A percentile compares a stretch with the other conserved stretches of the same genome.
These are phyloP conservation scores for Punica granatum DNA, from an alignment of 345 rosid genomes.

Conservation along the genomic window DNA sequence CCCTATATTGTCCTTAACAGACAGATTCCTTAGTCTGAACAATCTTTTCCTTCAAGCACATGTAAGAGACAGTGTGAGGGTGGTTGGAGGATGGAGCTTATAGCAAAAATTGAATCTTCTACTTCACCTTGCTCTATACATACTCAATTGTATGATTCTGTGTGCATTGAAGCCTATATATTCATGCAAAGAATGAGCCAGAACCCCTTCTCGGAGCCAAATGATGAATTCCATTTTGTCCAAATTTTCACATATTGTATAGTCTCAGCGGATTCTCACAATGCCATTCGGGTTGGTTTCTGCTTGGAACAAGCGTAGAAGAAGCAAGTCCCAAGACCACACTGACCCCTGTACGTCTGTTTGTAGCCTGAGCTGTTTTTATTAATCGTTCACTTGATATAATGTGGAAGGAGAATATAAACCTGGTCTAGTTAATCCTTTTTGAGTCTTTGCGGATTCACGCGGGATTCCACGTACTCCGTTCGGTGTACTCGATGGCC, in stretches of 20 bases:
- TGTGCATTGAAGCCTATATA: too few relatives aligned
- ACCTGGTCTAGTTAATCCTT: too few relatives aligned
- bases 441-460: too few relatives aligned
- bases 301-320: conserved; percentile 88
- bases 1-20: not conserved
- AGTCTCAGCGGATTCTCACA: not conserved
- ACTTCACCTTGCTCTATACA: not conserved
- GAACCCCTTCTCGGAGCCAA: not conserved
- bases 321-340: conserved; percentile 78
- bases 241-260: not conserved
- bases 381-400: not conserved
- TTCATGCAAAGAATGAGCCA: not conserved
- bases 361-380: conserved; percentile 7
- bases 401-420: not conserved
- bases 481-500: too few relatives aligned
- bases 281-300: conserved; percentile 58
- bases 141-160: not conserved
- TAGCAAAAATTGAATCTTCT: not conserved
- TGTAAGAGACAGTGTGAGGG: not conserved
- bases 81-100: not conserved
- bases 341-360: conserved; percentile 66
- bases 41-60: conserved; percentile 6
- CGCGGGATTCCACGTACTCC: too few relatives aligned
- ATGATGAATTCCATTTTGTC: not conserved
- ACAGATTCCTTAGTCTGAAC: not conserved